Evolutionary conservation across 2,329 filamentous ascomycete species (phyloP).

Genomic region (Fusarium sp.): DNA sequence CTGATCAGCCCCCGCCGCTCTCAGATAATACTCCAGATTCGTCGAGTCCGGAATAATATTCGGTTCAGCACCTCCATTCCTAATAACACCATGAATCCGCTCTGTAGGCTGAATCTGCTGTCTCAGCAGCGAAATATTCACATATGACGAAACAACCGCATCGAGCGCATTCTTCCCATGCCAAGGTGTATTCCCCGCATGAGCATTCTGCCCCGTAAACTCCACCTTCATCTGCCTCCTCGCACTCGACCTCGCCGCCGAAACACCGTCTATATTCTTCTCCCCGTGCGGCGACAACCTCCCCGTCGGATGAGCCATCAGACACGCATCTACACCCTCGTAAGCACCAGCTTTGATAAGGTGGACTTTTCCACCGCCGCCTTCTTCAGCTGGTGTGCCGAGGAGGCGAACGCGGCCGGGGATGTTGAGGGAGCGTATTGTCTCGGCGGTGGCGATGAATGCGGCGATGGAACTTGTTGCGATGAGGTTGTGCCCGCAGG

Average conservation of each 20-base stretch:
- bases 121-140: constrained; percentile 60
- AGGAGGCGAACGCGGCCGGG: constrained; percentile 10
- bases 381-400: constrained; percentile 65
- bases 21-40: constrained; percentile 47
- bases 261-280: constrained; percentile 43
- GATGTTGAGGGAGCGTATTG: background rate
- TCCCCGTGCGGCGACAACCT: background rate
- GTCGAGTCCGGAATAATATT: constrained; percentile 67
- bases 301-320: constrained; percentile 44
- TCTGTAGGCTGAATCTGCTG: constrained; percentile 65
- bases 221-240: constrained; percentile 61
- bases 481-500: constrained; percentile 30
- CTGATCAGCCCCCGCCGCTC: constrained; percentile 46
- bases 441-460: constrained; percentile 26
- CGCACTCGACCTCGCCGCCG: constrained; percentile 58
- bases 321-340: constrained; percentile 45
- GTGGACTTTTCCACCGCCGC: constrained; percentile 61
- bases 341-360: constrained; percentile 57
- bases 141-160: constrained; percentile 61
- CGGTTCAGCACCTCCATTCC: constrained; percentile 60
- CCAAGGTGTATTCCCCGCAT: constrained; percentile 67
- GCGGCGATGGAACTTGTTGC: constrained; percentile 27
- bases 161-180: constrained; percentile 69
- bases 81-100: constrained; percentile 62
- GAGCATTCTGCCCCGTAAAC: constrained; percentile 64